These are phyloP conservation scores for Leccinellum luteum DNA, from an alignment of 768 basidiomycete species.

Conservation along the genomic window DNA sequence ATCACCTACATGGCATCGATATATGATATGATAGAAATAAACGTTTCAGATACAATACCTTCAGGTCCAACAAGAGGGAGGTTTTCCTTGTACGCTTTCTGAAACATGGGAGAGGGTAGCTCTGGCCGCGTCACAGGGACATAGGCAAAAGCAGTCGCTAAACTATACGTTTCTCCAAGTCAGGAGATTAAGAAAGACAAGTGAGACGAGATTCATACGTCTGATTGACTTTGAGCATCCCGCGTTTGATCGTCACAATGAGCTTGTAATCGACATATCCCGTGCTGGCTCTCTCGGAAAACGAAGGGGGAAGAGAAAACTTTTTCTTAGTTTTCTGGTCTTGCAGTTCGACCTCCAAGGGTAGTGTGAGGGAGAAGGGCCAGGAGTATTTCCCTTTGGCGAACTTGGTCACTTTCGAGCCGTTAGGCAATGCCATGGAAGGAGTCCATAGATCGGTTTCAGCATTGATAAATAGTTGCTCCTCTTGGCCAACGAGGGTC, in stretches of 20 bases:
- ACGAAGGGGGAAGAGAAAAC: slow-evolving; percentile 50
- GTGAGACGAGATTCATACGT: slow-evolving; percentile 32
- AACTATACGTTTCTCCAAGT: slow-evolving; percentile 16
- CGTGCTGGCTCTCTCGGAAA: slow-evolving; percentile 53
- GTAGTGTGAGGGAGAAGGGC: slow-evolving; percentile 49
- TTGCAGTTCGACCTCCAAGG: slow-evolving; percentile 39
- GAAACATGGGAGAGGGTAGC: slow-evolving; percentile 35
- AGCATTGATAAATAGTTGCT: slow-evolving; percentile 44
- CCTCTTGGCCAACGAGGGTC: slow-evolving; percentile 56
- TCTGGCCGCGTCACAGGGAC: slow-evolving; percentile 33
- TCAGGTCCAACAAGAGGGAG: slow-evolving; percentile 36
- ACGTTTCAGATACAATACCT: slow-evolving; percentile 1
- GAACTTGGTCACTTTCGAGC: slow-evolving; percentile 33
- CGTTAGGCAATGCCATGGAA: slow-evolving; percentile 19
- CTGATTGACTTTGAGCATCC: slow-evolving; percentile 48
- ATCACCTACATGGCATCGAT: slow-evolving; percentile 25
- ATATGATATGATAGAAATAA: not conserved
- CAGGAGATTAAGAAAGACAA: not conserved
- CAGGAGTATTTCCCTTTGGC: slow-evolving; percentile 45
- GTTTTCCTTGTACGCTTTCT: slow-evolving; percentile 36
- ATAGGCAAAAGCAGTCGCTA: slow-evolving; percentile 34
- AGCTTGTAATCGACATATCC: slow-evolving; percentile 58
- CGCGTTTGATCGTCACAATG: slow-evolving; percentile 47
- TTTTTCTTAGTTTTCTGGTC: slow-evolving; percentile 35
- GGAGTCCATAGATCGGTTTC: slow-evolving; percentile 44